phyloP scores from a whole-genome alignment of 2,329 filamentous ascomycete species.

The Truncatella angustata region DNA sequence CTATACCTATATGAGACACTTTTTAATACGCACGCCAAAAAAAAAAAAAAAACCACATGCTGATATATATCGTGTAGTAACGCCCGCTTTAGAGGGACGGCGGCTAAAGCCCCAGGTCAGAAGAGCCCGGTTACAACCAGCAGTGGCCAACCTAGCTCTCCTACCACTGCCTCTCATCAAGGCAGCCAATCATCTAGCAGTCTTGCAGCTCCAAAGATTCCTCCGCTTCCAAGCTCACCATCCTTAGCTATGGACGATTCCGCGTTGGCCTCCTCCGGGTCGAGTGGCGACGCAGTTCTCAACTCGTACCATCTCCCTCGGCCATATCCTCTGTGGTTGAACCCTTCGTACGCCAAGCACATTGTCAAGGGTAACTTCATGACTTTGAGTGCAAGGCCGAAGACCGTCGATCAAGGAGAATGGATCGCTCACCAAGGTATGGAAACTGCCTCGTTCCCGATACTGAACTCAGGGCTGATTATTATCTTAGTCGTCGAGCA shows the following conservation, averaged over 20 bases:
- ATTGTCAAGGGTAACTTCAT: constrained; percentile 98
- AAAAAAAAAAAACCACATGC: no score
- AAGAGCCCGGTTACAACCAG: constrained; percentile 51
- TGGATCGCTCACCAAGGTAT: constrained; percentile 94
- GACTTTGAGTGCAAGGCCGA: constrained; percentile 88
- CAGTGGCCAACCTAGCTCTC: constrained; percentile 47
- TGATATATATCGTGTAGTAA: constrained; percentile 43
- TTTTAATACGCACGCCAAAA: not conserved
- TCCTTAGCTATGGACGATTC: constrained; percentile 65
- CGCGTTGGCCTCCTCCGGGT: constrained; percentile 39
- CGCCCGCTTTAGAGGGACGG: constrained; percentile 57
- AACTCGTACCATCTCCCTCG: constrained; percentile 63
- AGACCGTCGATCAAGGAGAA: constrained; percentile 90
- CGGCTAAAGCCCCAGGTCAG: constrained; percentile 48
- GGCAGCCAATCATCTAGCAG: constrained; percentile 50
- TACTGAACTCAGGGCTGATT: no score
- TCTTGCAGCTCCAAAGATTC: constrained; percentile 57
- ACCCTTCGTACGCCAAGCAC: constrained; percentile 72
- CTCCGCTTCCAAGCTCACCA: constrained; percentile 61
- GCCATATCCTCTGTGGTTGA: constrained; percentile 71
- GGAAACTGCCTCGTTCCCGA: not conserved
- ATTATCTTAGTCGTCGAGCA: constrained; percentile 95
- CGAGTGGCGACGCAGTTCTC: constrained; percentile 53
- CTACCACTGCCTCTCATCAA: constrained; percentile 43
- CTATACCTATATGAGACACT: constrained; percentile 10